Percentiles rank a stretch among this genome's conserved stretches.
Evolutionary conservation across 148 eudicot species (phyloP).

Genomic region (Bassia scoparia): DNA sequence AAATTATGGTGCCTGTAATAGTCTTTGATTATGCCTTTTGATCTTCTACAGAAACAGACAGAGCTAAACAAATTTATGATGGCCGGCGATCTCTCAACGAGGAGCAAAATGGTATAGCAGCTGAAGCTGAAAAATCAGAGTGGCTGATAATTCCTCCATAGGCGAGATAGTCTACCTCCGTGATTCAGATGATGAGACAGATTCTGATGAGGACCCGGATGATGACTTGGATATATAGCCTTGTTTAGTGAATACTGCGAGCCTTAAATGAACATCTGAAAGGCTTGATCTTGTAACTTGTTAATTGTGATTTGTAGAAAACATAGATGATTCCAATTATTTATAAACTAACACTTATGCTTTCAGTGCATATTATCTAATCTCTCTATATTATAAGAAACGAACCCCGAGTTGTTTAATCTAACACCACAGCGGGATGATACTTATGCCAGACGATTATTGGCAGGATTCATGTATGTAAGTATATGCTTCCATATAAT

Average conservation of each 20-base stretch:
- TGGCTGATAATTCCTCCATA: constrained; percentile 40
- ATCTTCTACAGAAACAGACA: constrained; percentile 52
- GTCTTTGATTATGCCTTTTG: neutral
- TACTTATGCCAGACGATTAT: too few relatives aligned
- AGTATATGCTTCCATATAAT: too few relatives aligned
- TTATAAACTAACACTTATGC: too few relatives aligned
- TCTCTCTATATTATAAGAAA: neutral
- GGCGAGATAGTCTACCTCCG: constrained; percentile 88
- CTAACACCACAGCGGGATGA: too few relatives aligned
- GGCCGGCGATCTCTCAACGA: constrained; percentile 65
- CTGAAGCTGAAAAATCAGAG: constrained; percentile 33
- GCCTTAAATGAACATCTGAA: neutral
- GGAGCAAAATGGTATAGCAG: constrained; percentile 27
- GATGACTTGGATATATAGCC: constrained; percentile 72
- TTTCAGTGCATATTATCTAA: neutral
- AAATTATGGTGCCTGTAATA: neutral
- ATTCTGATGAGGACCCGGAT: constrained; percentile 51
- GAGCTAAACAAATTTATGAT: constrained; percentile 72
- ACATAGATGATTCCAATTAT: neutral
- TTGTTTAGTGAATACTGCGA: neutral
- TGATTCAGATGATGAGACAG: constrained; percentile 97
- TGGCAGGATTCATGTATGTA: too few relatives aligned
- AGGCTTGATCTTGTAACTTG: neutral
- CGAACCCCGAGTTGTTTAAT: too few relatives aligned
- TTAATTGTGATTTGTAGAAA: neutral